phyloP scores from a whole-genome alignment of 768 basidiomycete species.

The Crepidotus variabilis region DNA sequence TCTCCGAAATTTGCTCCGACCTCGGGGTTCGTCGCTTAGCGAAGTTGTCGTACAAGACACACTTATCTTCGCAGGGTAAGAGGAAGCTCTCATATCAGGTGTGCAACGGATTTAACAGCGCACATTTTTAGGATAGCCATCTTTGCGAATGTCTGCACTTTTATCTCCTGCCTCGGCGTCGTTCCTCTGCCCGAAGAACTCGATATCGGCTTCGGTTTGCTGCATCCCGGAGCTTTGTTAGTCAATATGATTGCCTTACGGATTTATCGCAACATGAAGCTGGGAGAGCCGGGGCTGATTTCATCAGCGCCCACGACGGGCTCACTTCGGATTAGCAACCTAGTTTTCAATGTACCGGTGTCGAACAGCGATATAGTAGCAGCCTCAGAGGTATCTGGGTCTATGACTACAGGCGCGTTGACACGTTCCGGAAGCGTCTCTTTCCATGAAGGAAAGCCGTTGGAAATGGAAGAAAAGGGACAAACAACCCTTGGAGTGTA shows the following conservation, averaged over 20 bases:
- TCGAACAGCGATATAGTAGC: too few relatives aligned
- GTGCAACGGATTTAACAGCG: too few relatives aligned
- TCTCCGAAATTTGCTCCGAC: neutral
- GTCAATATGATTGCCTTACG: neutral
- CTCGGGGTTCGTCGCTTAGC: neutral
- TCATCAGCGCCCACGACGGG: neutral
- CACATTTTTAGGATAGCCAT: neutral
- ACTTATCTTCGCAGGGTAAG: neutral
- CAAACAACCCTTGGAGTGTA: too few relatives aligned
- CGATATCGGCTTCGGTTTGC: neutral
- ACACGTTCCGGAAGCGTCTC: too few relatives aligned
- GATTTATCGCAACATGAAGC: neutral
- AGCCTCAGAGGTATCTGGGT: too few relatives aligned
- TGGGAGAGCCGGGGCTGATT: neutral
- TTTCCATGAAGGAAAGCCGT: too few relatives aligned
- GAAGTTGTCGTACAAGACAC: neutral
- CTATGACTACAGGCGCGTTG: too few relatives aligned
- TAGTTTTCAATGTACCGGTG: too few relatives aligned
- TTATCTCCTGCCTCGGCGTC: neutral
- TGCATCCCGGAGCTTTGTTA: neutral
- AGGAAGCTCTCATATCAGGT: too few relatives aligned
- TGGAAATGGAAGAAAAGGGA: too few relatives aligned
- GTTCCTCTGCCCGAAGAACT: neutral
- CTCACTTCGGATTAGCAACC: too few relatives aligned
- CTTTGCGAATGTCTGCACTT: neutral